Conservation (phyloP, 1,139 yeast genomes). For the Saccharomyces hybrid region DNA sequence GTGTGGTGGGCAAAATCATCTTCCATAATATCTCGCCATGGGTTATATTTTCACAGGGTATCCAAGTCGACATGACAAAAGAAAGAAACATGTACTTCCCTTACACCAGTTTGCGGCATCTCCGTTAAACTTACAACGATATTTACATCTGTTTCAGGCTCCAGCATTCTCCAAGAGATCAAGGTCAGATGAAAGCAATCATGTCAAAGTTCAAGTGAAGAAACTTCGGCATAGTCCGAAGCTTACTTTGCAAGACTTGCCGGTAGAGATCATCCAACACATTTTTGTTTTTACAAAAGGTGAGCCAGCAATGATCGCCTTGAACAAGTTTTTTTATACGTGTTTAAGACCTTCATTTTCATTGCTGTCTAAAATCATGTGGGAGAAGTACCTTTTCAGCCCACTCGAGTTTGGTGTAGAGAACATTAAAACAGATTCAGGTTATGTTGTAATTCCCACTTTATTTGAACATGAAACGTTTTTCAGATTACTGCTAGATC, state of each 20-base stretch:
- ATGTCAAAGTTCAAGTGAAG: neutral
- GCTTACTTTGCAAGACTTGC: constrained; percentile 10
- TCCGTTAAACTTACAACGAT: neutral
- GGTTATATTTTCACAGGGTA: constrained; percentile 14
- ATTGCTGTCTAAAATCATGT: constrained; percentile 7
- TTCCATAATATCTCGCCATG: constrained; percentile 3
- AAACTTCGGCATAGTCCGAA: neutral
- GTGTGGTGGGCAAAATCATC: too few relatives aligned
- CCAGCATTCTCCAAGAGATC: neutral
- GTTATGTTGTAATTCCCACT: constrained; percentile 4
- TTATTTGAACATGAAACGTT: constrained; percentile 7
- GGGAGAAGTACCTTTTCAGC: constrained; percentile 10
- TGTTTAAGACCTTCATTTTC: constrained; percentile 10
- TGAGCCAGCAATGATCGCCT: constrained; percentile 8
- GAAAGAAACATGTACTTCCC: constrained; percentile 1
- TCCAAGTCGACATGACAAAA: constrained; percentile 7
- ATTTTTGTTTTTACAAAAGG: constrained; percentile 17
- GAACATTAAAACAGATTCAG: constrained; percentile 1
- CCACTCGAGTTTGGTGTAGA: constrained; percentile 6
- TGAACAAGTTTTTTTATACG: constrained; percentile 11
- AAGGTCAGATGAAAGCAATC: neutral
- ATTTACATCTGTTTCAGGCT: neutral
- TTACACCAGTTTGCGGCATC: neutral
- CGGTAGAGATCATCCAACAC: constrained; percentile 16
- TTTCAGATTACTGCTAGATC: constrained; percentile 5